A percentile compares a stretch with the other conserved stretches of the same genome.
Evolutionary conservation across 2,329 filamentous ascomycete genomes (phyloP).

Genomic region (Diaporthe citri): DNA sequence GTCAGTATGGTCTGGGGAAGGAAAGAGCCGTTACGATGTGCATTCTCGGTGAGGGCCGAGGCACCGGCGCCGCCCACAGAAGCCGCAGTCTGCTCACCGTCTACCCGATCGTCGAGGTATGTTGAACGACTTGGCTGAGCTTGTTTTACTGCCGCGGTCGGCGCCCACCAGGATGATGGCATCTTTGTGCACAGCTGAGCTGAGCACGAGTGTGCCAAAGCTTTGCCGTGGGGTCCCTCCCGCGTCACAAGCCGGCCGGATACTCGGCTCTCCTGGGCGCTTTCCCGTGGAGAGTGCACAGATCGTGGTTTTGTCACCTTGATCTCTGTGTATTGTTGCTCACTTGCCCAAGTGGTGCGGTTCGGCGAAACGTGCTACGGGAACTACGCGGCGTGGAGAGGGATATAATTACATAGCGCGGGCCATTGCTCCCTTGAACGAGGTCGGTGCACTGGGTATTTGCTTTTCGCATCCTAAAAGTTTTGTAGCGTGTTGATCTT

Average conservation of each 20-base stretch:
- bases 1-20: too few species aligned
- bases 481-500: conserved; percentile 1
- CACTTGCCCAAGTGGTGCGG: conserved; percentile 1
- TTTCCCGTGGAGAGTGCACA: neutral
- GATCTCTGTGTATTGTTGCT: conserved; percentile 21
- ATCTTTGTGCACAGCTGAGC: neutral
- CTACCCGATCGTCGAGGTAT: neutral
- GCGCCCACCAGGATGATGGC: conserved; percentile 10
- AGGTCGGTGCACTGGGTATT: neutral
- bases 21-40: neutral
- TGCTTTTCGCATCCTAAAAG: neutral
- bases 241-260: neutral
- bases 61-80: neutral
- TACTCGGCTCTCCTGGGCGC: neutral
- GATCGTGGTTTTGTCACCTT: conserved; percentile 9
- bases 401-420: conserved; percentile 7
- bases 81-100: neutral
- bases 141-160: conserved; percentile 10
- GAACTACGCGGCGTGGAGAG: too few species aligned
- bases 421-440: neutral
- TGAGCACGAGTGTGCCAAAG: conserved; percentile 16
- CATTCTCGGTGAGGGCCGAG: neutral
- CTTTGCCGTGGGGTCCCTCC: neutral
- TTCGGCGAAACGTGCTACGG: neutral
- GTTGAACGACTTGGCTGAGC: neutral